Evolutionary conservation across 768 basidiomycete genomes (phyloP).

Genomic region (Mycena olivaceomarginata): DNA sequence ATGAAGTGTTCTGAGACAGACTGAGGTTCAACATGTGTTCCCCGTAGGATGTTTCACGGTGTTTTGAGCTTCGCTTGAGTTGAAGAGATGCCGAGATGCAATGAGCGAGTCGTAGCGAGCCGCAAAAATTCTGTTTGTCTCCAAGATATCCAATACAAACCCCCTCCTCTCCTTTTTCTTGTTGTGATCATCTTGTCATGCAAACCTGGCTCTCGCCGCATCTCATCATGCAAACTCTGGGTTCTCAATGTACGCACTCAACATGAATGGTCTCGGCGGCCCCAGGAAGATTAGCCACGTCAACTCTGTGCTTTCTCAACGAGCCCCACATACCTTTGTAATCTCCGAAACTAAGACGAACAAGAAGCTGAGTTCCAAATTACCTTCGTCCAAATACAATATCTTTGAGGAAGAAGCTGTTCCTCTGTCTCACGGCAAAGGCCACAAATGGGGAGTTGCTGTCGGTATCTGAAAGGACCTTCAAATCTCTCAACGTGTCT

Average conservation of each 20-base stretch:
- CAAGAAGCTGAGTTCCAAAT: conserved; percentile 32
- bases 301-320: conserved; percentile 3
- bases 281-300: conserved; percentile 14
- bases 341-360: conserved; percentile 27
- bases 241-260: conserved; percentile 11
- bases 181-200: neutral
- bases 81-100: conserved; percentile 1
- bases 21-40: neutral
- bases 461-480: conserved; percentile 12
- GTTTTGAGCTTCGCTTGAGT: conserved; percentile 15
- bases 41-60: conserved; percentile 17
- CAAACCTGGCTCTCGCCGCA: neutral
- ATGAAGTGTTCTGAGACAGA: neutral
- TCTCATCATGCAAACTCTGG: neutral
- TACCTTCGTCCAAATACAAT: conserved; percentile 21
- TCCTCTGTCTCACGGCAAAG: conserved; percentile 2
- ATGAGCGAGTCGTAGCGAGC: conserved; percentile 21
- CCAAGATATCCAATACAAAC: conserved; percentile 14
- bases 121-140: conserved; percentile 29
- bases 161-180: conserved; percentile 2
- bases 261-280: conserved; percentile 11
- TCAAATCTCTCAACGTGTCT: conserved; percentile 9
- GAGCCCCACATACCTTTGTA: conserved; percentile 11
- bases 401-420: conserved; percentile 25
- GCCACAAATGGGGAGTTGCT: conserved; percentile 23